Evolutionary conservation across 2,329 filamentous ascomycete genomes (phyloP).

Genomic region (Cordyceps militaris): DNA sequence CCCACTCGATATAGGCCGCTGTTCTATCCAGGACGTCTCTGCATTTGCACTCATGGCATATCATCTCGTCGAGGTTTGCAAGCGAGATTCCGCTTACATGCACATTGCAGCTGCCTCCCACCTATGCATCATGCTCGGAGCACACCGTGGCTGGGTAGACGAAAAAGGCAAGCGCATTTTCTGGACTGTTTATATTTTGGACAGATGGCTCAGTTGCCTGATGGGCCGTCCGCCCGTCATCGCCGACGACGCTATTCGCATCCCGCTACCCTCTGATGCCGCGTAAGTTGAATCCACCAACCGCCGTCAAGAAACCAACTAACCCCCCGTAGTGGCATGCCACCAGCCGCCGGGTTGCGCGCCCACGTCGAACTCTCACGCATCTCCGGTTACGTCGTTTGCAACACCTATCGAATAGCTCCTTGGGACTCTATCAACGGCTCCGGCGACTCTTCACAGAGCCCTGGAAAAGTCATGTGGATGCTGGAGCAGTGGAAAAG

Average conservation of each 20-base stretch:
- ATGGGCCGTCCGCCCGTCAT: conserved; percentile 43
- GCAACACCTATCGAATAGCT: conserved; percentile 38
- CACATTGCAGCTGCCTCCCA: conserved; percentile 25
- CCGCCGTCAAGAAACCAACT: conserved; percentile 3
- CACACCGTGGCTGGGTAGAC: conserved; percentile 36
- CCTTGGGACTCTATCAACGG: conserved; percentile 20
- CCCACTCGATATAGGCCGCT: conserved; percentile 35
- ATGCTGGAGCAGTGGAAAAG: conserved; percentile 37
- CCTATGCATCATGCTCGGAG: conserved; percentile 38
- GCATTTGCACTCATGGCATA: conserved; percentile 40
- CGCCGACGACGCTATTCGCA: conserved; percentile 39
- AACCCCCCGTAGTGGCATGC: conserved; percentile 30
- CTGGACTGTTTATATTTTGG: conserved; percentile 46
- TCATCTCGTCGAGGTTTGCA: conserved; percentile 43
- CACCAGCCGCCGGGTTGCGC: conserved; percentile 35
- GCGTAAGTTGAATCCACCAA: conserved; percentile 28
- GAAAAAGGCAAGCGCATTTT: conserved; percentile 41
- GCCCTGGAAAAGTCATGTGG: conserved; percentile 33
- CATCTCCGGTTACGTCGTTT: conserved; percentile 42
- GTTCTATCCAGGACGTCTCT: conserved; percentile 37
- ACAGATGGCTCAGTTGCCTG: conserved; percentile 41
- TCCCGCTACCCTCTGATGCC: conserved; percentile 33
- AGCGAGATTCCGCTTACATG: conserved; percentile 42
- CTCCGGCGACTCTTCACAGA: conserved; percentile 21
- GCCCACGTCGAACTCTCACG: conserved; percentile 40